Evolutionary conservation across 2,329 filamentous ascomycete species (phyloP), one percentile per base, ranked within the genome.

Genomic region (Fusarium sp.): DNA sequence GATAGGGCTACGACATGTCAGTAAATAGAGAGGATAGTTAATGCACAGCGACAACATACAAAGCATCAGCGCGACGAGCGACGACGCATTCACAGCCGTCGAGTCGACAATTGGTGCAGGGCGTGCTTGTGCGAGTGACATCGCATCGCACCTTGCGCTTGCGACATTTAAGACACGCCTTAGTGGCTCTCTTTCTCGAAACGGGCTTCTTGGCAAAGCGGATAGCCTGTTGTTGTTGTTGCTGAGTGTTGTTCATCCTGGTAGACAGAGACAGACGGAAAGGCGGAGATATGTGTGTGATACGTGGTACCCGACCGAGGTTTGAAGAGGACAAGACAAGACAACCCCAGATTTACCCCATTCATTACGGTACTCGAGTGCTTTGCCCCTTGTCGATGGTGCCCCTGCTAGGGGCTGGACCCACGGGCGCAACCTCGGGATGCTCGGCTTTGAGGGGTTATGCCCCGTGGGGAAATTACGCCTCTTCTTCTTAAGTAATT

Each of bases 81-180:
- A 71, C 55, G 14, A 69, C 49, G 6, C 68, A 71, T 18, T 60
- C 58, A 11, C 49, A 51, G 10, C 63, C 69, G 15, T 71, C 69
- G 4, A 71, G 59, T 23, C 69, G 66, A 29, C 69, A 71, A 21
- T 71, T 71, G 23, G 69, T 71, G 11, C 69, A 71, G 2, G 69
- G 68, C 29, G 63, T 47, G 1, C 58, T 54, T 6, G 69, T 71
- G 14, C 69, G 58, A 0, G 69, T 71, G 21, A 71, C 69, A 52
- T 71, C 69, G 40, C 69, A 71, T 5, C 69, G 59, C 10, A 71
- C 69, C 50, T 71, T 71, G 43, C 69, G 39, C 35, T 58, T 64
- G 10, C 69, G 68, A 33, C 69, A 71, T 37, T 61, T 71, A 29
- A 71, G 68, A 14, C 69, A 71, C 1, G 69, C 69, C 36, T 67